A percentile compares a stretch with the other conserved stretches of the same genome.
These are phyloP conservation scores for Beta macrorhiza DNA, from an alignment of 179 eudicot genomes.

Conservation along the genomic window DNA sequence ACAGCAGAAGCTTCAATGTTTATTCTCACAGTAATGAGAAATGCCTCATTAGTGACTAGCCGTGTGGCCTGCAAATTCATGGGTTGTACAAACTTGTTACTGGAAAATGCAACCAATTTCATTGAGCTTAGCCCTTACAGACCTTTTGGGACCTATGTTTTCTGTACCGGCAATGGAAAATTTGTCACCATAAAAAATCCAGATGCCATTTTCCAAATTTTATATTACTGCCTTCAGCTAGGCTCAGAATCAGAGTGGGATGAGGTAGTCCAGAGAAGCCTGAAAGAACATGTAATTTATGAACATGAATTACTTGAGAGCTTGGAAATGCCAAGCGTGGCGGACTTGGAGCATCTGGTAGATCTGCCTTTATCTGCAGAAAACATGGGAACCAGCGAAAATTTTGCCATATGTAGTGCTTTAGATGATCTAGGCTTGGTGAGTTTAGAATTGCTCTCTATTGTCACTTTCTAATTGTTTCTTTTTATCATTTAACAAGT, in stretches of 20 bases:
- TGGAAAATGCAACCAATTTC: conserved; percentile 52
- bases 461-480: background rate
- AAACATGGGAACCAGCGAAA: conserved; percentile 18
- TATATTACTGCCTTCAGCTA: conserved; percentile 65
- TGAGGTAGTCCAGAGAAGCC: conserved; percentile 44
- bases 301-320: conserved; percentile 47
- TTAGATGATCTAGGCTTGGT: conserved; percentile 77
- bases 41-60: conserved; percentile 49
- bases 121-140: conserved; percentile 77
- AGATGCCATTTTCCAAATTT: conserved; percentile 65
- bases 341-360: conserved; percentile 10
- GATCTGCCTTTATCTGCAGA: conserved; percentile 15
- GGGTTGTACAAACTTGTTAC: conserved; percentile 63
- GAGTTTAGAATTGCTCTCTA: conserved; percentile 23
- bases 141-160: conserved; percentile 70
- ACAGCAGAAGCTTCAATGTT: conserved; percentile 32
- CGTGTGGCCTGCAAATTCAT: conserved; percentile 63
- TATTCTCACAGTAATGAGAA: conserved; percentile 51
- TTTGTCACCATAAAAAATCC: conserved; percentile 54
- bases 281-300: conserved; percentile 56
- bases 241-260: conserved; percentile 41
- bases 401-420: conserved; percentile 34
- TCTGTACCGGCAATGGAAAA: conserved; percentile 60
- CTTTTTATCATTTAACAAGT: background rate
- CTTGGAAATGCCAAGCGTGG: conserved; percentile 49